Conservation (phyloP, 1,284 basidiomycete genomes). For the Cryptococcus sp. region DNA sequence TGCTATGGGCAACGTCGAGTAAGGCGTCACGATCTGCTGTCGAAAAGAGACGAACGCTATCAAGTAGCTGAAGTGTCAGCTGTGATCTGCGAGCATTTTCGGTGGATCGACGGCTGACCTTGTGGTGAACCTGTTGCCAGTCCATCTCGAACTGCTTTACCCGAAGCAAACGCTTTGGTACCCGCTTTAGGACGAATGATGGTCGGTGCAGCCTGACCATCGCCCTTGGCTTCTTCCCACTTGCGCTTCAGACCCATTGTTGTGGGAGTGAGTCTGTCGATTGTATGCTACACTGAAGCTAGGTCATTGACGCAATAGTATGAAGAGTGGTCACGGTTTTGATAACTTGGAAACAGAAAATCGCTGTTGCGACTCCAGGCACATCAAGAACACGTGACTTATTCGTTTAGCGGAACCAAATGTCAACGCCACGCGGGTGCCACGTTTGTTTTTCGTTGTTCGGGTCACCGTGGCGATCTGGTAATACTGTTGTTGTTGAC, state of each 20-base stretch:
- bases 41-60: slow-evolving; percentile 43
- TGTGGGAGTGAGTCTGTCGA: too few species aligned
- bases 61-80: slow-evolving; percentile 27
- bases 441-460: too few species aligned
- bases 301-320: too few species aligned
- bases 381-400: neutral
- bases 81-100: neutral
- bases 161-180: slow-evolving; percentile 42
- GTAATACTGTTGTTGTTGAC: neutral
- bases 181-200: slow-evolving; percentile 35
- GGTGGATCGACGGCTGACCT: slow-evolving; percentile 37
- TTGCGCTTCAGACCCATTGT: slow-evolving; percentile 41
- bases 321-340: too few species aligned
- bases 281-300: too few species aligned
- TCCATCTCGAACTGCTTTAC: slow-evolving; percentile 44
- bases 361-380: neutral
- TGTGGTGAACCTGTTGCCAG: slow-evolving; percentile 42
- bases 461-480: neutral
- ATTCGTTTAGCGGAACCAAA: neutral
- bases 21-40: slow-evolving; percentile 49
- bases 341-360: too few species aligned
- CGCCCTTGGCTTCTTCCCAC: slow-evolving; percentile 18
- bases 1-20: slow-evolving; percentile 44
- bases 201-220: slow-evolving; percentile 16
- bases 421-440: neutral